Evolutionary conservation across 495 filamentous ascomycete genomes (phyloP).

Genomic region (Tuber melanosporum): DNA sequence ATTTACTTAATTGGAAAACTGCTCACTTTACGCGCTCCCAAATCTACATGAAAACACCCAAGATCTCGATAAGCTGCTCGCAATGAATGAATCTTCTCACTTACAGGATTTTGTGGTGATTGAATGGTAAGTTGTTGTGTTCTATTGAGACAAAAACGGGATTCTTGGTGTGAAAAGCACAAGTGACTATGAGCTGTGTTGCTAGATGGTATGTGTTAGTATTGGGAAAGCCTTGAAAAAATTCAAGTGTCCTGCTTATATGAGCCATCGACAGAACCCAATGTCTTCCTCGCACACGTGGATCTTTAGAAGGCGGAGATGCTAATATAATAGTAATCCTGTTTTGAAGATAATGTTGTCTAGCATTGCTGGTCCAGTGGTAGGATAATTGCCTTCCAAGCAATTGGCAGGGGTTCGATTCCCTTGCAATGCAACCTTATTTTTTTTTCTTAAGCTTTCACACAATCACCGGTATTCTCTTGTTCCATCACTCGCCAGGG

Average conservation of each 20-base stretch:
- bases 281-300: not conserved
- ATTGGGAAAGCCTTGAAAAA: not conserved
- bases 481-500: not conserved
- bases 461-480: not conserved
- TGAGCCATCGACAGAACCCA: not conserved
- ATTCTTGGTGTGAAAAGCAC: too few species aligned
- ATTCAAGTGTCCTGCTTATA: not conserved
- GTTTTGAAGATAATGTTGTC: not conserved
- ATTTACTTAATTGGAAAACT: too few species aligned
- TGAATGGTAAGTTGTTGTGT: too few species aligned
- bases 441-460: not conserved
- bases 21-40: too few species aligned
- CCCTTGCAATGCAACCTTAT: constrained; percentile 11
- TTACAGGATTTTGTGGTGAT: too few species aligned
- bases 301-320: not conserved
- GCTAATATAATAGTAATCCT: too few species aligned
- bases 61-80: too few species aligned
- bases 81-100: too few species aligned
- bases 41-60: too few species aligned
- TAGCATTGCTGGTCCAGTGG: constrained; percentile 20
- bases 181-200: too few species aligned
- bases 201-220: too few species aligned
- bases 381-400: constrained; percentile 28
- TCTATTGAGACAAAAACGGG: too few species aligned
- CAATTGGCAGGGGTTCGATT: constrained; percentile 25